These are phyloP conservation scores for Pichia nakasei DNA, from an alignment of 805 yeast species.

Conservation along the genomic window DNA sequence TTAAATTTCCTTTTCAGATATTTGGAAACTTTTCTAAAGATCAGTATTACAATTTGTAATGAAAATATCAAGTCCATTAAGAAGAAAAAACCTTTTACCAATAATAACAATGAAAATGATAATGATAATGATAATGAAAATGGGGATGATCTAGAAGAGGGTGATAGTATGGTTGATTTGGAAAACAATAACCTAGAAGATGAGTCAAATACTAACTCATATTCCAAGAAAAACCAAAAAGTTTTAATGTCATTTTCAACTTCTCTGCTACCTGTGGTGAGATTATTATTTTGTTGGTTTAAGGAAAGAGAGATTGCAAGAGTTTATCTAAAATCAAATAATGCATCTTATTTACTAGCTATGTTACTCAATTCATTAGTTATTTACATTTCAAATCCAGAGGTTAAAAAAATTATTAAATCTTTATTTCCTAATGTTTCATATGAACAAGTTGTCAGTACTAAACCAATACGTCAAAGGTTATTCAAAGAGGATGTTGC, in stretches of 20 bases:
- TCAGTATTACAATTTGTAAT: constrained; percentile 19
- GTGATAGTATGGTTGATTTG: too few species aligned
- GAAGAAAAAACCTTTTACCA: too few species aligned
- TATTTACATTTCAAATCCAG: constrained; percentile 1
- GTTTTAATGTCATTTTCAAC: constrained; percentile 15
- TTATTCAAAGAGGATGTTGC: constrained; percentile 58
- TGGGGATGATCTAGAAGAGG: too few species aligned
- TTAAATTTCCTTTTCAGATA: constrained; percentile 35
- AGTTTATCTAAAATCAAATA: constrained; percentile 19
- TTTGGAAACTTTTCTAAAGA: constrained; percentile 26
- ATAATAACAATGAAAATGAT: neutral
- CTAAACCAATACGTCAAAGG: constrained; percentile 40
- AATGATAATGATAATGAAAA: too few species aligned
- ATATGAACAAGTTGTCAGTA: constrained; percentile 5
- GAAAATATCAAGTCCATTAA: constrained; percentile 8
- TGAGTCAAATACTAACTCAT: too few species aligned
- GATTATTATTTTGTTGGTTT: constrained; percentile 52
- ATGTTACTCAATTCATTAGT: constrained; percentile 3
- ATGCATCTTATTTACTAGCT: constrained; percentile 2
- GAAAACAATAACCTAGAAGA: too few species aligned
- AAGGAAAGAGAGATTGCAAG: constrained; percentile 38
- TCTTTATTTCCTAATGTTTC: neutral
- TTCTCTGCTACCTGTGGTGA: constrained; percentile 29
- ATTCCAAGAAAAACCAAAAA: neutral
- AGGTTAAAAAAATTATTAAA: neutral